These are phyloP conservation scores for Hydnum rufescens DNA, from an alignment of 768 basidiomycete genomes.

Conservation along the genomic window DNA sequence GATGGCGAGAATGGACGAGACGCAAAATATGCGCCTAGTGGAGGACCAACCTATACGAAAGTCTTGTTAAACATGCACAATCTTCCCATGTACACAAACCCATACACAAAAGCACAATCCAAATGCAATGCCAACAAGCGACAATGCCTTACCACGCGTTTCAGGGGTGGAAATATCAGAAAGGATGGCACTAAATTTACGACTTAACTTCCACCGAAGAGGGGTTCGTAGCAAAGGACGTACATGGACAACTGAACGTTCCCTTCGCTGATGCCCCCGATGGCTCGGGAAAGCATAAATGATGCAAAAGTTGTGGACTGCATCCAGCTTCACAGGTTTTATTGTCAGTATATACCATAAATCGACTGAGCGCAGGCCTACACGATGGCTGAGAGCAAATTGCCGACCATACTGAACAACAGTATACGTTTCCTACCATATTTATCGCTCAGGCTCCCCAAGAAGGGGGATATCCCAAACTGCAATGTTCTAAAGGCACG, in stretches of 20 bases:
- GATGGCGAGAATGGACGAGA: constrained; percentile 55
- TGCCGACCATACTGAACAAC: constrained; percentile 77
- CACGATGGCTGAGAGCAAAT: constrained; percentile 75
- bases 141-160: constrained; percentile 67
- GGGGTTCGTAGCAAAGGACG: constrained; percentile 17
- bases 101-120: constrained; percentile 65
- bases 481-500: constrained; percentile 41
- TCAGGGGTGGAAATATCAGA: constrained; percentile 72
- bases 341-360: background rate
- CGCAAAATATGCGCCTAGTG: constrained; percentile 90
- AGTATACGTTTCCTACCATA: constrained; percentile 77
- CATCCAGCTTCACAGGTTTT: constrained; percentile 42
- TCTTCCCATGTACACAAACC: background rate
- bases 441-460: constrained; percentile 71
- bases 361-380: constrained; percentile 16
- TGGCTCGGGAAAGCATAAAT: constrained; percentile 72
- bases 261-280: constrained; percentile 89
- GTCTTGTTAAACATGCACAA: background rate
- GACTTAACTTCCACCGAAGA: too few relatives aligned
- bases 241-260: constrained; percentile 94
- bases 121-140: constrained; percentile 90
- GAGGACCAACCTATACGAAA: constrained; percentile 44
- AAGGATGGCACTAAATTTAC: constrained; percentile 89
- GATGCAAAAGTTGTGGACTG: constrained; percentile 78
- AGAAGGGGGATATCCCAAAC: constrained; percentile 62